These are phyloP conservation scores for Clohesyomyces aquaticus DNA, from an alignment of 495 filamentous ascomycete genomes.

Conservation along the genomic window DNA sequence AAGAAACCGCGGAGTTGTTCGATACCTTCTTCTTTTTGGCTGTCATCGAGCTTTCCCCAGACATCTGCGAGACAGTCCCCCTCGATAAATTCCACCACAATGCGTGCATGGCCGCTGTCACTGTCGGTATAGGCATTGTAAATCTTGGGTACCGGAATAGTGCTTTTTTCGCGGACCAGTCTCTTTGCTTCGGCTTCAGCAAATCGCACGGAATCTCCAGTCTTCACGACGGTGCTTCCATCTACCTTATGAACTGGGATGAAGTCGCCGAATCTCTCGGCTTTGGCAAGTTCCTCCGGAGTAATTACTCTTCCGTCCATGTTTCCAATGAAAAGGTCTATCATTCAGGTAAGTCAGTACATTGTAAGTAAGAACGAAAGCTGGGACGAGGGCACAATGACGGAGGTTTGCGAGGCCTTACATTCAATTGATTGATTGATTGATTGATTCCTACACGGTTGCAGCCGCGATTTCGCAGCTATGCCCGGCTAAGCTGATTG, in stretches of 20 bases:
- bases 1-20: conserved; percentile 32
- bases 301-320: conserved; percentile 29
- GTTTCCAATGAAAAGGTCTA: conserved; percentile 24
- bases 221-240: conserved; percentile 31
- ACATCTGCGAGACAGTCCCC: conserved; percentile 26
- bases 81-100: conserved; percentile 33
- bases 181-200: conserved; percentile 34
- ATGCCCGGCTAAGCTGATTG: too few relatives aligned
- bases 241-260: conserved; percentile 31
- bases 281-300: conserved; percentile 22
- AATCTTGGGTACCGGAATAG: conserved; percentile 29
- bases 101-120: conserved; percentile 21
- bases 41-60: conserved; percentile 23
- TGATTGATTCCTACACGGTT: too few relatives aligned
- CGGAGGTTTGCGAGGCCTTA: conserved; percentile 24
- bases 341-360: conserved; percentile 25
- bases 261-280: conserved; percentile 26
- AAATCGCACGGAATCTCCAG: conserved; percentile 23
- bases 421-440: conserved; percentile 26
- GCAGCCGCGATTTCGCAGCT: too few relatives aligned
- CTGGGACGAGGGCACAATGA: conserved; percentile 19
- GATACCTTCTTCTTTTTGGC: conserved; percentile 25
- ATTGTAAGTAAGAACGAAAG: conserved; percentile 25
- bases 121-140: conserved; percentile 33
- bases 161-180: conserved; percentile 28